Base-by-base conservation (phyloP, 129 eudicot species). In the Chrysanthemum seticuspe region DNA sequence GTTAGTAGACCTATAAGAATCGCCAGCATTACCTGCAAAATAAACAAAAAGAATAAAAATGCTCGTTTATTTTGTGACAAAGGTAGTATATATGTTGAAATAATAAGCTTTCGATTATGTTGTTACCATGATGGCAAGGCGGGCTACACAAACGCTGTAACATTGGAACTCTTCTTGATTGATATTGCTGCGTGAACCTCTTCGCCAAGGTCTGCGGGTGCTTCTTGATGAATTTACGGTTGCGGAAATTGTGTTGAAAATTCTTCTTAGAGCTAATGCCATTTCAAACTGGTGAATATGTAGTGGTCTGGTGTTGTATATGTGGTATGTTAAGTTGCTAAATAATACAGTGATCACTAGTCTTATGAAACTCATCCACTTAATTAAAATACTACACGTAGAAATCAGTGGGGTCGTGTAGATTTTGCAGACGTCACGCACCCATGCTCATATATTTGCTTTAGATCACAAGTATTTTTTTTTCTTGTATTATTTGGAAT, bases 91-190 rank as follows among this genome's bases (percentile, higher is more conserved):
- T 21, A 21, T 21, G 21, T 2, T 50, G 60, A 73, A 67, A 52
- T 54, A 31, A 74, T n/a, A 65, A 64, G 34, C 11, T 36, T 34
- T 63, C 25, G 52, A 31, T 23, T 51, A 3, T 55, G 3, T 64
- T 45, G 77, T 78, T 76, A 90, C 98, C 98, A 94, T 94, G 86
- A 94, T 94, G 58, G 98, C 91, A 65, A 94, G 91, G 15, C 98
- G 98, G 34, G 95, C 98, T 0, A 87, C 92, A 67, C 83, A 90
- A 56, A 94, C 91, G 47, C 95, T 90, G 80, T 90, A 90, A 76
- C 77, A 87, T 53, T 74, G 89, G 70, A 81, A 70, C 25, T 89
- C 88, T 49, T 87, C 92, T 67, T 79, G 83, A 62, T 83, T 80
- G 65, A 82, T 81, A 68, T 87, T 89, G 29, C 86, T 76, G 7